These are phyloP conservation scores for Voacanga thouarsii DNA, from an alignment of 257 asterid genomes.

Conservation along the genomic window DNA sequence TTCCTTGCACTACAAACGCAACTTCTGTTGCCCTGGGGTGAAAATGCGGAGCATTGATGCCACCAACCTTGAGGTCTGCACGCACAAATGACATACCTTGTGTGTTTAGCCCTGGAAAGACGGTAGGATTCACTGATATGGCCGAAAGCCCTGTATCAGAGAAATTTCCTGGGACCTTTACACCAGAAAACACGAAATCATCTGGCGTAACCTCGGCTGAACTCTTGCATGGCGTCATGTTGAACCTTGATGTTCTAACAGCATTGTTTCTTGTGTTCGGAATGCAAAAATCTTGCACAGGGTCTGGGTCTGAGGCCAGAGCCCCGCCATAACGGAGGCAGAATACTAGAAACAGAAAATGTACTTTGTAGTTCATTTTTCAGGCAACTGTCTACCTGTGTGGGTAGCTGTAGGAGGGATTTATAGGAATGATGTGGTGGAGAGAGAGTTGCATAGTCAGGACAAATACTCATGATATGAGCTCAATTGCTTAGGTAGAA, in stretches of 20 bases:
- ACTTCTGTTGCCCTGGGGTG: conserved; percentile 60
- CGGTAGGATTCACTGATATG: conserved; percentile 27
- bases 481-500: too few species aligned
- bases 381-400: not conserved
- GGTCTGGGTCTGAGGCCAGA: conserved; percentile 53
- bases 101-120: conserved; percentile 56
- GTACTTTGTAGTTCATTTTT: not conserved
- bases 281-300: conserved; percentile 52
- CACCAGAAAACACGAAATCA: conserved; percentile 47
- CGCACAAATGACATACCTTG: conserved; percentile 57
- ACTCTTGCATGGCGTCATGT: conserved; percentile 36
- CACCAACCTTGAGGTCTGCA: conserved; percentile 47
- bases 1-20: conserved; percentile 43
- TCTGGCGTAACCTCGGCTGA: conserved; percentile 33
- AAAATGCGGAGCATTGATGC: conserved; percentile 56
- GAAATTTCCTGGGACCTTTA: conserved; percentile 45
- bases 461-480: too few species aligned
- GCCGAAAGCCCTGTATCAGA: conserved; percentile 39
- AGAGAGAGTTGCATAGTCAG: not conserved
- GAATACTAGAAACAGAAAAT: conserved; percentile 11
- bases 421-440: not conserved
- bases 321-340: conserved; percentile 11
- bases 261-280: conserved; percentile 27
- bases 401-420: not conserved
- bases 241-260: not conserved